Percentiles rank a stretch among this genome's conserved stretches.
Evolutionary conservation across 2,329 filamentous ascomycete genomes (phyloP).

Genomic region (Aspergillus sergii): DNA sequence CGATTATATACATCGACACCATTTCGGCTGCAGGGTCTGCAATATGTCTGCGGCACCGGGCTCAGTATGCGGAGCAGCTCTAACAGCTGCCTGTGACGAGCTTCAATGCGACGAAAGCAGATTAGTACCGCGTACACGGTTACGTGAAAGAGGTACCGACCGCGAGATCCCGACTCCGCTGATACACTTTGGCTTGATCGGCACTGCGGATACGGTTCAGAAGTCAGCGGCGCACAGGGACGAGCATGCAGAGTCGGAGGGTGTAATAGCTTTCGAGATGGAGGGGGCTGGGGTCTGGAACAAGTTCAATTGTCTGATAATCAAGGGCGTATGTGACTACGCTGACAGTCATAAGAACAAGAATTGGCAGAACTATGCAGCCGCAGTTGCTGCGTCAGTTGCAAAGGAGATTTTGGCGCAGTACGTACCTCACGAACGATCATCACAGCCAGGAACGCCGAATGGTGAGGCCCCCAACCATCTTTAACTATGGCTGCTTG

Average conservation of each 20-base stretch:
- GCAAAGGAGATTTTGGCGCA: conserved; percentile 18
- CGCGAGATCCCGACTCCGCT: not conserved
- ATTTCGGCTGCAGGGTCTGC: not conserved
- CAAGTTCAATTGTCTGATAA: conserved; percentile 30
- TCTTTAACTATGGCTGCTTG: too few species aligned
- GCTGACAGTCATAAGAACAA: conserved; percentile 45
- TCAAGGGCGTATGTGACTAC: conserved; percentile 46
- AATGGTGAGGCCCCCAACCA: not conserved
- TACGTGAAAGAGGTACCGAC: conserved; percentile 9
- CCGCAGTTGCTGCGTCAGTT: conserved; percentile 40
- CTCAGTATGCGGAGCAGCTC: not conserved
- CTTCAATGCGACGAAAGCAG: conserved; percentile 25
- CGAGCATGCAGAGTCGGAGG: conserved; percentile 22
- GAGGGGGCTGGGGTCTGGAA: conserved; percentile 42
- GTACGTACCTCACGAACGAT: not conserved
- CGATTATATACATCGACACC: not conserved
- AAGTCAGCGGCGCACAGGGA: conserved; percentile 37
- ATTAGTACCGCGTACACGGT: not conserved
- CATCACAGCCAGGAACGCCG: not conserved
- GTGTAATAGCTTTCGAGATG: conserved; percentile 38
- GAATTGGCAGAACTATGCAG: conserved; percentile 44
- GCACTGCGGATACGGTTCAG: conserved; percentile 39
- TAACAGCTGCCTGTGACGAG: conserved; percentile 24
- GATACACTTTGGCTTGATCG: conserved; percentile 39
- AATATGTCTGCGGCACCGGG: not conserved